phyloP scores from a whole-genome alignment of 345 rosid genomes.

The Eucalyptus microcorys region DNA sequence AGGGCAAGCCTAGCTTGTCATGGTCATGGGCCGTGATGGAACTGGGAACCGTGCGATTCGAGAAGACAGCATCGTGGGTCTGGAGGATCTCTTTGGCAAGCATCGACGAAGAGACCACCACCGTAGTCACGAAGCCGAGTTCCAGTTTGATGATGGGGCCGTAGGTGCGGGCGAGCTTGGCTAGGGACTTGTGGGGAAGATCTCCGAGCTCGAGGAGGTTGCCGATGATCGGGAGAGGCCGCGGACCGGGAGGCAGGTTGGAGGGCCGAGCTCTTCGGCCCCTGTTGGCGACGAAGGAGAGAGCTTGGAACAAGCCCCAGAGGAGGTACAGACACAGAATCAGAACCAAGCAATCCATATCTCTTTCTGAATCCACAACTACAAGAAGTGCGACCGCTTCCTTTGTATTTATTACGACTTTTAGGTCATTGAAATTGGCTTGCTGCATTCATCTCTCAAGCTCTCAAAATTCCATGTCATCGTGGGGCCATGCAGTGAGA shows the following conservation, averaged over 20 bases:
- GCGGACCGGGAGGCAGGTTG: slow-evolving; percentile 20
- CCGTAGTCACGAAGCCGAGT: background rate
- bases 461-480: too few species aligned
- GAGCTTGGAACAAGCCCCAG: background rate
- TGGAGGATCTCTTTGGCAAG: slow-evolving; percentile 12
- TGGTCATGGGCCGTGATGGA: background rate
- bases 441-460: too few species aligned
- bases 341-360: background rate
- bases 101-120: background rate
- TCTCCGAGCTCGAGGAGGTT: slow-evolving; percentile 24
- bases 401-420: too few species aligned
- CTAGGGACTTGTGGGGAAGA: slow-evolving; percentile 16
- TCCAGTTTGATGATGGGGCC: slow-evolving; percentile 25
- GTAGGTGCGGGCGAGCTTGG: slow-evolving; percentile 13
- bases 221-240: slow-evolving; percentile 18
- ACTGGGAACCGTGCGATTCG: background rate
- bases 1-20: slow-evolving; percentile 2
- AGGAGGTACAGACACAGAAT: background rate
- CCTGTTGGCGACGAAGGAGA: background rate
- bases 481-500: too few species aligned
- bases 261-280: too few species aligned
- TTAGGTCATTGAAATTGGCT: too few species aligned
- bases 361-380: too few species aligned
- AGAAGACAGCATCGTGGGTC: slow-evolving; percentile 14
- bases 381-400: too few species aligned